phyloP scores from a whole-genome alignment of 768 basidiomycete species.

The Boletellus emodensis region DNA sequence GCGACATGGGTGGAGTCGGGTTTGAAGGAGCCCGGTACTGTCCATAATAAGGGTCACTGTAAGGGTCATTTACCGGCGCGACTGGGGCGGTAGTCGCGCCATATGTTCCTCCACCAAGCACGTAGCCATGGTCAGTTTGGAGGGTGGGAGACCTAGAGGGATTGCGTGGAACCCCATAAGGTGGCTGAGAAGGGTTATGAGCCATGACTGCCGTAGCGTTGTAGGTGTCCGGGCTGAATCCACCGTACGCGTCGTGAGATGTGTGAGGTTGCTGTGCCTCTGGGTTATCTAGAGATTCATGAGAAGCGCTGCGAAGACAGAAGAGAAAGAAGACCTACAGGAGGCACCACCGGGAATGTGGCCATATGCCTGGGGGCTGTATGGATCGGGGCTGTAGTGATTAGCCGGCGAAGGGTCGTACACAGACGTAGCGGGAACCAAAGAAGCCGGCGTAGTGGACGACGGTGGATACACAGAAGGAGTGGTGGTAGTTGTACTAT shows the following conservation, averaged over 20 bases:
- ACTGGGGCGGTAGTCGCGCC: slow-evolving; percentile 44
- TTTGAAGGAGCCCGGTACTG: slow-evolving; percentile 17
- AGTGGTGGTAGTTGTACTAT: slow-evolving; percentile 39
- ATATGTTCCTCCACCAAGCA: slow-evolving; percentile 56
- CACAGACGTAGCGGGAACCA: slow-evolving; percentile 7
- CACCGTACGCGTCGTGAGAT: slow-evolving; percentile 49
- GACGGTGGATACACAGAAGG: slow-evolving; percentile 35
- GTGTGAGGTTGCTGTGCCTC: slow-evolving; percentile 47
- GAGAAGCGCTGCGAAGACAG: neutral
- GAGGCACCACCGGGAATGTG: slow-evolving; percentile 51
- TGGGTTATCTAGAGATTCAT: slow-evolving; percentile 46
- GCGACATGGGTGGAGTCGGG: slow-evolving; percentile 29
- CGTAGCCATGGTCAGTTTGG: slow-evolving; percentile 49
- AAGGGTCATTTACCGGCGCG: slow-evolving; percentile 32
- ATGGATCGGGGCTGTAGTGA: slow-evolving; percentile 27
- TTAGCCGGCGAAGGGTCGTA: slow-evolving; percentile 20
- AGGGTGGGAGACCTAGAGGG: slow-evolving; percentile 14
- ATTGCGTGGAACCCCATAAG: slow-evolving; percentile 15
- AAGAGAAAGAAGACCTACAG: slow-evolving; percentile 39
- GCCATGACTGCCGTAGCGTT: slow-evolving; percentile 26
- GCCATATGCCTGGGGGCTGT: slow-evolving; percentile 40
- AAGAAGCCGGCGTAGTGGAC: slow-evolving; percentile 21
- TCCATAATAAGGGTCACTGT: slow-evolving; percentile 28
- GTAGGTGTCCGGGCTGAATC: slow-evolving; percentile 40
- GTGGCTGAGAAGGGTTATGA: slow-evolving; percentile 11